Evolutionary conservation across 2,329 filamentous ascomycete genomes (phyloP), one percentile per base, ranked within the genome.

Genomic region (Nannizziopsis arthrosporioides): DNA sequence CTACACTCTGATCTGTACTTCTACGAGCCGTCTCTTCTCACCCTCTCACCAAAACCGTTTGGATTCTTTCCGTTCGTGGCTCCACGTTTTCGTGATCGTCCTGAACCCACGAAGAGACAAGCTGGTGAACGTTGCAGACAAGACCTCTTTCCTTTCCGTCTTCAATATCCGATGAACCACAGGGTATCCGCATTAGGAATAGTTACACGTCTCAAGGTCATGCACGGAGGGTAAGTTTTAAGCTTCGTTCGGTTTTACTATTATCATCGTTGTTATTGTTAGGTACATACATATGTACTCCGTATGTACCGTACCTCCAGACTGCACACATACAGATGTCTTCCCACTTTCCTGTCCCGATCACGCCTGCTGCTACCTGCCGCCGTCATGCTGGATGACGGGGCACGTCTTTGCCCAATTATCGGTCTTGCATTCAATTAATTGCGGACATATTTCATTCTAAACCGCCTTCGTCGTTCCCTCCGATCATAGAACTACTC

Each of bases 191-290:
- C 40, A 43, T 50, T 42, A 15, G 42, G 44, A 19, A 47, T 50
- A 46, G 47, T 52, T 47, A 44, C 47, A 30, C 47, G 31, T 47
- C 43, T 41, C 40, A 38, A 31, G 37, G 37, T 43, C 41, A 46
- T 47, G 64, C 63, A 66, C 64, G 61, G 63, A 66, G 63, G 57
- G 60, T 63, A 63, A 62, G 63, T 52, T 31, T 61, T 61, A 57
- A 17, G 51, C 62, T 55, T 59, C 61, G 56, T 56, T 58, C 55
- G 46, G 35, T 18, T 42, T 39, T 27, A 27, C 7, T 27, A 27
- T 27, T 30, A 31, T 11, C 22, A 14, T 41, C 15, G 27, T 17
- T 27, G 14, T 30, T 27, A 41, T 42, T 19, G 11, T 42, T 42
- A 15, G 39, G 18, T 17, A 19, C 19, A 27, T 27, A 27, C 22